Conservation (phyloP, 768 basidiomycete species). For the Suillus occidentalis region DNA sequence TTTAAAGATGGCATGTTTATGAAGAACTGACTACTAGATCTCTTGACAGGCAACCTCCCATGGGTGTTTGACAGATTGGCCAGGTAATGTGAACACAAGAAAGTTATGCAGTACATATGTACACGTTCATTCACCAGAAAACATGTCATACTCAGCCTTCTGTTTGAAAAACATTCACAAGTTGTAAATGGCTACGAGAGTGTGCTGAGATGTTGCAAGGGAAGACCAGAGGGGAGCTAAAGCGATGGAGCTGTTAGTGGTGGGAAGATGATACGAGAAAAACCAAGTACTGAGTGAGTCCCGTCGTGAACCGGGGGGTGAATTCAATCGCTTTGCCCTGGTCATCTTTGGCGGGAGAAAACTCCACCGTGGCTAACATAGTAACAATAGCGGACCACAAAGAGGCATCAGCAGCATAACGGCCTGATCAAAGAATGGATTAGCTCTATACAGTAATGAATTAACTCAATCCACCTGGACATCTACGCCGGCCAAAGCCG, state of each 20-base stretch:
- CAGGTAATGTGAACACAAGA: too few species aligned
- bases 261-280: neutral
- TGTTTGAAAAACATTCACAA: neutral
- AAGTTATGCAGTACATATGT: too few species aligned
- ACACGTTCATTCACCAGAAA: too few species aligned
- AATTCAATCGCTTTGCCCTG: constrained; percentile 4
- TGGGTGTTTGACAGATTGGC: too few species aligned
- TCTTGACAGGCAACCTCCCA: too few species aligned
- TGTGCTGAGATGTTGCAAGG: neutral
- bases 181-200: neutral
- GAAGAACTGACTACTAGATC: too few species aligned
- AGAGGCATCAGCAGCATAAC: constrained; percentile 18
- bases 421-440: constrained; percentile 18
- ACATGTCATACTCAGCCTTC: neutral
- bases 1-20: too few species aligned
- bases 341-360: constrained; percentile 2
- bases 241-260: neutral
- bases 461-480: neutral
- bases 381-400: constrained; percentile 20
- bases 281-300: neutral
- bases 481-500: constrained; percentile 11
- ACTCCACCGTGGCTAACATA: constrained; percentile 15
- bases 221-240: neutral
- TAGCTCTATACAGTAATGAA: too few species aligned
- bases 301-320: neutral